A percentile compares a stretch with the other conserved stretches of the same genome.
phyloP scores from a whole-genome alignment of 805 yeast genomes.

The Starmerella lactis-condensi region DNA sequence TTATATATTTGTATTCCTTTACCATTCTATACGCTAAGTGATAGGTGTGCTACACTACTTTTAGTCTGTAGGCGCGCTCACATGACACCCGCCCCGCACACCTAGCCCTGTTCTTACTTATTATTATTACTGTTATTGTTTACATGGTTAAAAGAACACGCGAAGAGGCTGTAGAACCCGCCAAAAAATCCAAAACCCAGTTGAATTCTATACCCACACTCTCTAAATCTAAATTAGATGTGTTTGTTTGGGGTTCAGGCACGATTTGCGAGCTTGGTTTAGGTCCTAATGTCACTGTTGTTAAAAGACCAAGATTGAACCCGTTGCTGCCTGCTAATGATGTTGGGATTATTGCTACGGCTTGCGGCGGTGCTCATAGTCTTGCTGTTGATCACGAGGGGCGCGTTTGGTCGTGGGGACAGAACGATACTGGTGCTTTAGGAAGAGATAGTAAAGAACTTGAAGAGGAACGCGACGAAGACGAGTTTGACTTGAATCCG shows the following conservation, averaged over 20 bases:
- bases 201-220: slow-evolving; percentile 10
- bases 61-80: too few species aligned
- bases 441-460: slow-evolving; percentile 69
- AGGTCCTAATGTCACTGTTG: slow-evolving; percentile 91
- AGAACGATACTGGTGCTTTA: slow-evolving; percentile 76
- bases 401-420: slow-evolving; percentile 96
- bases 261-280: slow-evolving; percentile 94
- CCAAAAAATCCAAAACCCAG: slow-evolving; percentile 10
- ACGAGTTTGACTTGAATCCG: slow-evolving; percentile 64
- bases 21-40: too few species aligned
- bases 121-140: background rate
- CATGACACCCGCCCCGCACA: too few species aligned
- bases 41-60: too few species aligned
- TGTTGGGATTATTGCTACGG: slow-evolving; percentile 61
- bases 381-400: slow-evolving; percentile 62
- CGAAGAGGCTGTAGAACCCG: slow-evolving; percentile 5
- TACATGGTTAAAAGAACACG: slow-evolving; percentile 9
- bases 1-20: too few species aligned
- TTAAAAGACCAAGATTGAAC: slow-evolving; percentile 85
- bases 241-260: slow-evolving; percentile 92
- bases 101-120: background rate
- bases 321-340: slow-evolving; percentile 48
- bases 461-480: slow-evolving; percentile 42
- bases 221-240: slow-evolving; percentile 30
- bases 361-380: slow-evolving; percentile 93